Conservation (phyloP, 1,139 yeast species). For the Petasospora fabianii region DNA sequence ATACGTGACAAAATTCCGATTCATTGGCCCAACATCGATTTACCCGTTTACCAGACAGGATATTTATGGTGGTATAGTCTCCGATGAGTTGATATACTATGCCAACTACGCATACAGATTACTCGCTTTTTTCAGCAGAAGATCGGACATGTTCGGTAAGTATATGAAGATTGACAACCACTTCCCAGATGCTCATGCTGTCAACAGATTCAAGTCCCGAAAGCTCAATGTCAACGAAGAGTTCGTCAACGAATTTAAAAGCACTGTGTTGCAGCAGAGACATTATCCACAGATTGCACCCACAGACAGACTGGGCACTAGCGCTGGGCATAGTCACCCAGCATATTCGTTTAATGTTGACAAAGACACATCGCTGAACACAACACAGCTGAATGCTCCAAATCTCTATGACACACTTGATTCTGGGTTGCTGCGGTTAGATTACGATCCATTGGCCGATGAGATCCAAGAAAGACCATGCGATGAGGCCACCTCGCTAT, state of each 20-base stretch:
- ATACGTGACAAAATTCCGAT: constrained; percentile 18
- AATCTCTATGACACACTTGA: not conserved
- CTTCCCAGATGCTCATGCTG: constrained; percentile 17
- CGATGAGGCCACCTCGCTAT: constrained; percentile 1
- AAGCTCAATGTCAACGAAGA: constrained; percentile 19
- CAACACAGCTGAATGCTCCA: not conserved
- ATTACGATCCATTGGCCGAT: constrained; percentile 19
- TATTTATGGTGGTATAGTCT: constrained; percentile 8
- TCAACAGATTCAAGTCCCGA: constrained; percentile 22
- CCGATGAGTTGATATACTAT: constrained; percentile 12
- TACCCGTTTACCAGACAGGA: constrained; percentile 17
- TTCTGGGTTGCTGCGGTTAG: constrained; percentile 16
- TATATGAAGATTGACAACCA: constrained; percentile 17
- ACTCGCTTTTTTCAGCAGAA: constrained; percentile 20
- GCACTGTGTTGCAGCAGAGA: constrained; percentile 8
- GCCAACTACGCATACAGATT: constrained; percentile 20
- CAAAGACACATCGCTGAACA: constrained; percentile 1
- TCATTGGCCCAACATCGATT: constrained; percentile 23
- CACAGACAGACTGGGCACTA: constrained; percentile 17
- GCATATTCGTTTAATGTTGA: too few species aligned
- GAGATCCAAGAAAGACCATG: constrained; percentile 12
- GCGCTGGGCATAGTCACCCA: constrained; percentile 13
- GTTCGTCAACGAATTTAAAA: constrained; percentile 14
- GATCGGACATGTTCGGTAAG: constrained; percentile 20
- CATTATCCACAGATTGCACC: constrained; percentile 26